Conservation (phyloP, 768 basidiomycete species). For the Russula sp. region DNA sequence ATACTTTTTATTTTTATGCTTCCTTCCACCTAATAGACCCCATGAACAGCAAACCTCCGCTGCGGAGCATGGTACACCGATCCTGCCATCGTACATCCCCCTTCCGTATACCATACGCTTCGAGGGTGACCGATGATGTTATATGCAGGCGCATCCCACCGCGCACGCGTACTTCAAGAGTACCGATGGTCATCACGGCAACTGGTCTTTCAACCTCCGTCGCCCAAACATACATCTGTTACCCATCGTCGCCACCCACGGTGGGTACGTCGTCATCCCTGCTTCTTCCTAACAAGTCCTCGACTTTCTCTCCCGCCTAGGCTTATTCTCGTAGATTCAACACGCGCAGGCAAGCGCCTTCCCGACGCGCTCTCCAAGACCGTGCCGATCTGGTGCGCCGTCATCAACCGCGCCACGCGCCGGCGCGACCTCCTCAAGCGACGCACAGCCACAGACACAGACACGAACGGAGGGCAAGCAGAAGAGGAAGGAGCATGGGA, state of each 20-base stretch:
- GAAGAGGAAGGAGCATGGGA: conserved; percentile 30
- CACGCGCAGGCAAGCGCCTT: conserved; percentile 85
- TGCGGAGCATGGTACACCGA: conserved; percentile 94
- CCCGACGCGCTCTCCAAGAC: conserved; percentile 90
- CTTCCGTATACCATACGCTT: conserved; percentile 1
- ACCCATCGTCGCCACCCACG: conserved; percentile 40
- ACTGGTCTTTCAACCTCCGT: conserved; percentile 80
- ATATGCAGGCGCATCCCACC: conserved; percentile 22
- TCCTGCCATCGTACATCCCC: conserved; percentile 46
- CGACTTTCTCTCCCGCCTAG: conserved; percentile 32
- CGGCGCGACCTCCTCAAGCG: conserved; percentile 20
- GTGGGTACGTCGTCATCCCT: conserved; percentile 45
- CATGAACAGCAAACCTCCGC: conserved; percentile 68
- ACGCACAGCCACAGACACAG: neutral
- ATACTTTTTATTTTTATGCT: neutral
- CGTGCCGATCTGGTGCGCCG: conserved; percentile 90
- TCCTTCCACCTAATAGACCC: neutral
- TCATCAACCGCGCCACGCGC: conserved; percentile 62
- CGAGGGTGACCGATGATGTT: conserved; percentile 21
- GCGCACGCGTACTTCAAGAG: conserved; percentile 82
- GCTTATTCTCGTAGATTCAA: conserved; percentile 85
- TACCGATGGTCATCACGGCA: conserved; percentile 78
- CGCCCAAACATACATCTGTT: conserved; percentile 80
- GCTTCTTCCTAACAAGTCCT: neutral
- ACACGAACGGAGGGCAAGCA: neutral